Base-by-base conservation (phyloP, 2,329 filamentous ascomycete species). In the Calonectria leucothoes region DNA sequence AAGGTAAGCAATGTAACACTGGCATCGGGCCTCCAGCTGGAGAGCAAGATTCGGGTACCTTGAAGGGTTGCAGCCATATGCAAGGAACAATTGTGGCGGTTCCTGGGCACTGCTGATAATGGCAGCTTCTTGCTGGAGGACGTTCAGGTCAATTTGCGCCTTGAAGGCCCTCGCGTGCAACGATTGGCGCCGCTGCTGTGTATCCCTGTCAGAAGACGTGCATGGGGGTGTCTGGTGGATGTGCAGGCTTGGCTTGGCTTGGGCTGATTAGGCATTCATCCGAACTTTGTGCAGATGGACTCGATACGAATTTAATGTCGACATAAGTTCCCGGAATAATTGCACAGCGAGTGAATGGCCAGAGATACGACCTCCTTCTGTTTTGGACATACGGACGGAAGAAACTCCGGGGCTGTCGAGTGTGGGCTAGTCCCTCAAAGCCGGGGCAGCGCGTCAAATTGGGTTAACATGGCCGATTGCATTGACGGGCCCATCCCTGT, bases 1-100 rank as follows among this genome's bases (percentile, higher is more conserved):
- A 76, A 78, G 78, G 77, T 78, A 78, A 70, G 75, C 75, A 42
- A 67, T 59, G 45, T 27, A 14, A 57, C 49, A 29, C 49, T 51
- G 23, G 42, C 49, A 33, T 42, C 25, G 20, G 35, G n/a, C 11
- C 57, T 67, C 45, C 20, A 63, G 37, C 23, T 29, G n/a, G 23
- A 49, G 11, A 52, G 17, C 42, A 69, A 69, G 55, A 37, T 49
- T 69, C 31, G 45, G 42, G 42, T 42, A 61, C 55, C 55, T 61
- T 61, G 33, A 39, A 61, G 33, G 55, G 25, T 35, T 35, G n/a
- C 55, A 25, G 23, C 55, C 55, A 61, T 55, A 52, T 66, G 64
- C 64, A 66, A 52, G 64, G 63, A 49, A 66, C 63, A 49, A 66
- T 66, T 61, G 55, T 61, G 55, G 55, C 35, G 55, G 55, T 61